Base-by-base conservation (phyloP, 2,329 filamentous ascomycete species). In the Aspergillus japonicus region DNA sequence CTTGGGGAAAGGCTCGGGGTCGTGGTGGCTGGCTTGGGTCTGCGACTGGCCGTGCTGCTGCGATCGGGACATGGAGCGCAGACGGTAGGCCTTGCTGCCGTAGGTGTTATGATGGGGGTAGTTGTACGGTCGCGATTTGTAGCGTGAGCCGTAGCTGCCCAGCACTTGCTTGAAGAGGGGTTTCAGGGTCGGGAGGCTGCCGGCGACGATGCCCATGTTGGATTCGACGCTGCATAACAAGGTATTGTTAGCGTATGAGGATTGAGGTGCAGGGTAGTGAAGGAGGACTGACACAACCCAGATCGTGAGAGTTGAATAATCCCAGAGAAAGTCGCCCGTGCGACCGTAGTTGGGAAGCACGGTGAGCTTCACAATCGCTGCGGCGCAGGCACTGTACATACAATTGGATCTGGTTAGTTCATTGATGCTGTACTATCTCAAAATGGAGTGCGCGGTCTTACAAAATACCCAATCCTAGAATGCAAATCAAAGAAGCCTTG, bases 241-340 rank as follows among this genome's bases (percentile, higher is more conserved):
- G n/a, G n/a, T n/a, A n/a, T n/a, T n/a, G n/a, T n/a, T n/a, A n/a
- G n/a, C n/a, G n/a, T n/a, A n/a, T n/a, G n/a, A n/a, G n/a, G n/a
- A n/a, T n/a, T n/a, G n/a, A n/a, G n/a, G n/a, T n/a, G n/a, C n/a
- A n/a, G n/a, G n/a, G n/a, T n/a, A n/a, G n/a, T n/a, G n/a, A n/a
- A n/a, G n/a, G n/a, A n/a, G n/a, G n/a, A 54, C 59, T 35, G 59
- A 63, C 64, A 78, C 73, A 4, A 75, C 76, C 80, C 80, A 82
- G 58, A 82, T 77, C 11, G 80, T 82, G 1, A 85, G 74, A 64
- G 81, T 75, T 29, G 78, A 73, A 2, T 71, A 78, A 59, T 80
- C 77, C 79, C 79, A 80, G 0, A 82, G 69, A 61, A 77, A 77
- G 55, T 81, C 78, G 8, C 74, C 74, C 0, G 66, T 63, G 19